Base-by-base conservation (phyloP, 2,329 filamentous ascomycete genomes). In the Fusarium sp. region DNA sequence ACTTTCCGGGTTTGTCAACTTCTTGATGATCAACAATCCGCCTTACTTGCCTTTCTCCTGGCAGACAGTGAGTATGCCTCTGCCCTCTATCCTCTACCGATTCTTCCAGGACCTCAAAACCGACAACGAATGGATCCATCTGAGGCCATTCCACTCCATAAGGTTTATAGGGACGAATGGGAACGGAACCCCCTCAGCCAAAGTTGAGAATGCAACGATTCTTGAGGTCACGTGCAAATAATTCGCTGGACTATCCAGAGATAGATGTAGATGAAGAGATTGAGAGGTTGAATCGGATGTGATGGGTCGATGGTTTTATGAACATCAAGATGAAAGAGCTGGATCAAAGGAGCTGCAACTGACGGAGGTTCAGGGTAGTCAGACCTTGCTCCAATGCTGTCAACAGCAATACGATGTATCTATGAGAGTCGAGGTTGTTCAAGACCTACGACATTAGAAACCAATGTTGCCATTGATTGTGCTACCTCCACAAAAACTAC, bases 1-100 rank as follows among this genome's bases (percentile, higher is more conserved):
- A 65, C 60, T 0, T 47, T 65, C 40, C 55, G 61, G 2, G 50
- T 66, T 1, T 65, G 55, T 56, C 56, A 66, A 27, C 50, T 66
- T 4, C 51, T 39, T 9, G 50, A 65, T n/a, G 27, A 52, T 8
- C 63, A 66, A 5, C 63, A 65, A 27, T 46, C 50, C 2, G 23
- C 35, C 4, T 27, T 66, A 13, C 39, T 66, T 22, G 14, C 37
- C 2, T 66, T 67, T 17, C 40, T 66, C 20, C 44, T 51, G 6
- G 47, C 35, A 3, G 19, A 32, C 5, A 14, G 4, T 2, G 40
- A 66, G 15, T 20, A 40, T 8, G 14, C 6, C 23, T 4, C 7
- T 8, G 13, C 6, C 8, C 22, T n/a, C 4, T 32, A n/a, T 14
- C 47, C 56, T 10, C 22, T 67, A 2, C 61, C 63, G 11, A 41